A percentile compares a stretch with the other conserved stretches of the same genome.
phyloP scores from a whole-genome alignment of 2,329 filamentous ascomycete species.

The Aspergillus niger region DNA sequence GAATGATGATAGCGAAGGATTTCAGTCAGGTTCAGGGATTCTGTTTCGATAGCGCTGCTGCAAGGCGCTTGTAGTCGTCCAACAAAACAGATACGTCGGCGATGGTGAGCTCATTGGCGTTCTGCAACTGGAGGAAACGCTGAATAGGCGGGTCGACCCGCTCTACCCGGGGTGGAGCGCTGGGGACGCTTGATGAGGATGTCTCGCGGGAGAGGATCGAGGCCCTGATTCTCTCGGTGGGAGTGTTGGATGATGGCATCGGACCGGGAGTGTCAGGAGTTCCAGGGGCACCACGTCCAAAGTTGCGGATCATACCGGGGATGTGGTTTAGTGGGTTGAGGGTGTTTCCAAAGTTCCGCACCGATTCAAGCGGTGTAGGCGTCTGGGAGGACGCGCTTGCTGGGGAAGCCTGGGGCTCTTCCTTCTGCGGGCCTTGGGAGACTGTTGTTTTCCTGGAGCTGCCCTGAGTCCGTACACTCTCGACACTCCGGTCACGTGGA shows the following conservation, averaged over 20 bases:
- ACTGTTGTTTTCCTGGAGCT: conserved; percentile 45
- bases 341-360: conserved; percentile 76
- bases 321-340: conserved; percentile 82
- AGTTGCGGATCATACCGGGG: conserved; percentile 74
- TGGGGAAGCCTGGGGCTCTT: conserved; percentile 26
- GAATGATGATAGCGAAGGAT: background rate
- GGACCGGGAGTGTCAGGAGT: conserved; percentile 46
- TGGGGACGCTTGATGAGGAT: conserved; percentile 7
- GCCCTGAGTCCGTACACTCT: conserved; percentile 57
- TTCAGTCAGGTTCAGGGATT: conserved; percentile 18
- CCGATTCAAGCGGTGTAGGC: conserved; percentile 71
- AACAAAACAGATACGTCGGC: conserved; percentile 73
- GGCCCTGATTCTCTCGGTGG: conserved; percentile 42
- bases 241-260: conserved; percentile 36
- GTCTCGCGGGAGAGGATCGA: conserved; percentile 24
- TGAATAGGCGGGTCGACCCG: conserved; percentile 65
- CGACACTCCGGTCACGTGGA: conserved; percentile 71
- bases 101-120: conserved; percentile 69
- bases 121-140: conserved; percentile 71
- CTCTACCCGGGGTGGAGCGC: conserved; percentile 32
- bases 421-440: conserved; percentile 23
- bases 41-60: conserved; percentile 61
- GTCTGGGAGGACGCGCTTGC: conserved; percentile 30
- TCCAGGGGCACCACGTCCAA: conserved; percentile 57
- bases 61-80: conserved; percentile 73